phyloP scores from a whole-genome alignment of 2,329 filamentous ascomycete species.

The Aureobasidium sp. region DNA sequence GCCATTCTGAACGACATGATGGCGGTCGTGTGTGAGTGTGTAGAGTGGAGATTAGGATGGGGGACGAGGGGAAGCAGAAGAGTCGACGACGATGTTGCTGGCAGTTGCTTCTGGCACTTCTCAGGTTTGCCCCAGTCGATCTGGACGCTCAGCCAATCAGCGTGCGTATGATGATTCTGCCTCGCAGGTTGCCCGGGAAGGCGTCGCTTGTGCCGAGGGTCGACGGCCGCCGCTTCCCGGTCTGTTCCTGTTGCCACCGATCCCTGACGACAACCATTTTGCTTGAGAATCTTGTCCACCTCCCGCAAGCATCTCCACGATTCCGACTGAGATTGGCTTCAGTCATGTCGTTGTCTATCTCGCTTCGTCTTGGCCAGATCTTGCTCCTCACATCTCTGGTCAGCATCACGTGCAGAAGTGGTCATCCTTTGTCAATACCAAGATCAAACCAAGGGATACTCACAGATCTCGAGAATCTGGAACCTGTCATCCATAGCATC shows the following conservation, averaged over 20 bases:
- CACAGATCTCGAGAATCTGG: no score
- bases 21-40: conserved; percentile 13
- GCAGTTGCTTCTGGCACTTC: not conserved
- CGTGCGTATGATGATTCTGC: not conserved
- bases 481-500: no score
- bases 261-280: conserved; percentile 3
- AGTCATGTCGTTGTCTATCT: not conserved
- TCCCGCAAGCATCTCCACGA: not conserved
- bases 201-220: conserved; percentile 1
- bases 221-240: not conserved
- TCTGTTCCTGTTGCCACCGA: conserved; percentile 9
- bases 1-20: conserved; percentile 29
- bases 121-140: conserved; percentile 1
- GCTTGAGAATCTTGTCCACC: not conserved
- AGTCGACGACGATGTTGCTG: conserved; percentile 7
- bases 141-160: conserved; percentile 4
- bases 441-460: no score
- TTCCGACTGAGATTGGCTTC: not conserved
- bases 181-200: not conserved
- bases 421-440: no score
- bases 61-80: not conserved
- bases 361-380: not conserved
- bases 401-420: not conserved
- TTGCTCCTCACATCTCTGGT: not conserved
- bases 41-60: conserved; percentile 18